Evolutionary conservation across 2,329 filamentous ascomycete genomes (phyloP).

Genomic region (Stagonosporopsis chrysanthemi): DNA sequence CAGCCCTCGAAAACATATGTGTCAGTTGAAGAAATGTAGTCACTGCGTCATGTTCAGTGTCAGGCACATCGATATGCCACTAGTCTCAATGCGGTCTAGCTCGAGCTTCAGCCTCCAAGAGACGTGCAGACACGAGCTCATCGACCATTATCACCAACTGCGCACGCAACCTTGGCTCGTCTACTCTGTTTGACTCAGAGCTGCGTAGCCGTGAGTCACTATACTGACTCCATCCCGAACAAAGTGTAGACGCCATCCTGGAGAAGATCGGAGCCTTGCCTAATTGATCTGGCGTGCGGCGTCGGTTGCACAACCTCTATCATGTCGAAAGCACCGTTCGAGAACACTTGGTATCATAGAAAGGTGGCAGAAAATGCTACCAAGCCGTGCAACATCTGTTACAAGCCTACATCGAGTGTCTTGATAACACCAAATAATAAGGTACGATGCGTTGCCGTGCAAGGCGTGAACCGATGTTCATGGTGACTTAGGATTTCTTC

Average conservation of each 20-base stretch:
- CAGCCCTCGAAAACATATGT: constrained; percentile 21
- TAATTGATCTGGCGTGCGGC: not conserved
- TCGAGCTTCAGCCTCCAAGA: not conserved
- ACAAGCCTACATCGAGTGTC: constrained; percentile 85
- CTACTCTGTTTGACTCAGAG: not conserved
- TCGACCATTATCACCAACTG: not conserved
- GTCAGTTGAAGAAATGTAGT: constrained; percentile 10
- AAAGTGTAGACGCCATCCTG: not conserved
- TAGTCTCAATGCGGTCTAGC: constrained; percentile 3
- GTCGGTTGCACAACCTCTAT: not conserved
- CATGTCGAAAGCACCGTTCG: constrained; percentile 51
- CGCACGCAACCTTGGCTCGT: not conserved
- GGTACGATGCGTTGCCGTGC: constrained; percentile 58
- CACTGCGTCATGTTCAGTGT: constrained; percentile 16
- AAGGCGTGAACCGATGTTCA: not conserved
- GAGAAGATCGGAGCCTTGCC: not conserved
- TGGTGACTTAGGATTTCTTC: constrained; percentile 75
- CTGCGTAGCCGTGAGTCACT: not conserved
- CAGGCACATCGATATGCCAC: not conserved
- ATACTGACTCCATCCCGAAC: not conserved
- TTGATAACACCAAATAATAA: constrained; percentile 89
- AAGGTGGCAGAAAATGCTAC: constrained; percentile 84
- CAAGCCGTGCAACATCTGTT: constrained; percentile 90
- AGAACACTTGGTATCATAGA: constrained; percentile 84
- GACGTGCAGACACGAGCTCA: not conserved